phyloP scores from a whole-genome alignment of 1,284 basidiomycete genomes.

The Takashimella tepidaria region DNA sequence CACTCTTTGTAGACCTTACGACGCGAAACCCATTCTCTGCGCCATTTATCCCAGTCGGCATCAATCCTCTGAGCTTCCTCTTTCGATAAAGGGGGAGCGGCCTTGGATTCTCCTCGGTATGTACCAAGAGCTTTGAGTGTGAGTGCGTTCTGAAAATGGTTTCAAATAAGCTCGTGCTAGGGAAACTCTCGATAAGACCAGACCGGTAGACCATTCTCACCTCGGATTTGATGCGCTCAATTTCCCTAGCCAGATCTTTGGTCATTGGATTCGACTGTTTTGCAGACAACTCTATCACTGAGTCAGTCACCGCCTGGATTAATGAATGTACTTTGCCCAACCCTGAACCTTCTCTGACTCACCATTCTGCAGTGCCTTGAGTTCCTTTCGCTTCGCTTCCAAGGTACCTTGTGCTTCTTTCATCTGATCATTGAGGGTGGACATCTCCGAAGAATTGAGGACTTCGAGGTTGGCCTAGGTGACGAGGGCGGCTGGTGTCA shows the following conservation, averaged over 20 bases:
- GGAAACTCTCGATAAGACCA: too few relatives aligned
- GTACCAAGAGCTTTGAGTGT: slow-evolving; percentile 25
- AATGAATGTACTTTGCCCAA: too few relatives aligned
- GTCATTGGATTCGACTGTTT: slow-evolving; percentile 64
- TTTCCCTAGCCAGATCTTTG: slow-evolving; percentile 52
- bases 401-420: slow-evolving; percentile 57
- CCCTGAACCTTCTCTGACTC: slow-evolving; percentile 25
- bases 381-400: slow-evolving; percentile 59
- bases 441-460: background rate
- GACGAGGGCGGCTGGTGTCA: too few relatives aligned
- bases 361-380: slow-evolving; percentile 57
- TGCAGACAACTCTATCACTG: slow-evolving; percentile 57
- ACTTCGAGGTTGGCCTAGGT: too few relatives aligned
- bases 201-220: slow-evolving; percentile 25
- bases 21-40: slow-evolving; percentile 43
- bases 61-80: slow-evolving; percentile 41
- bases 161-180: too few relatives aligned
- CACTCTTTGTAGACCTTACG: slow-evolving; percentile 44
- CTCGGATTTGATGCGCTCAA: slow-evolving; percentile 32
- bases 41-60: slow-evolving; percentile 40
- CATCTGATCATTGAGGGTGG: slow-evolving; percentile 47
- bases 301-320: background rate
- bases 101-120: slow-evolving; percentile 16
- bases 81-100: slow-evolving; percentile 23
- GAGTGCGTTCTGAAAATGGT: slow-evolving; percentile 26